Evolutionary conservation across 331 rosid species (phyloP).

Genomic region (Cydonia oblonga): DNA sequence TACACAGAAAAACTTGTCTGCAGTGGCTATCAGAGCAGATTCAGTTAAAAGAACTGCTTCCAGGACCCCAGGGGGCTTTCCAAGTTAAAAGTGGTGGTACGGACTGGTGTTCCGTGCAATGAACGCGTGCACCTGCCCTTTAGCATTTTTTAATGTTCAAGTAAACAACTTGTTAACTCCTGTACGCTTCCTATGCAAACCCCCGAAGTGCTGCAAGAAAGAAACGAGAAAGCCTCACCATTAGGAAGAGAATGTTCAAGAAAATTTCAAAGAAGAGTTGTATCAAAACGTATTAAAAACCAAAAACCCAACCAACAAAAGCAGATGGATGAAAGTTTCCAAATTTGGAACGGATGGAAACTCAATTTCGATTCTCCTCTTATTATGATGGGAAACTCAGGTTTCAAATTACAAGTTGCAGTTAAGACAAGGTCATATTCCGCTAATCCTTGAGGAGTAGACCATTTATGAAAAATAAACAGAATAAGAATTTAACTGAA

Average conservation of each 20-base stretch:
- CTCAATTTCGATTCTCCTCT: neutral
- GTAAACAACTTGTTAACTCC: neutral
- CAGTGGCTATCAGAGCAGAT: slow-evolving; percentile 34
- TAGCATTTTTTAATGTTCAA: neutral
- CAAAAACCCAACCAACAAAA: neutral
- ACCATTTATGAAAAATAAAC: neutral
- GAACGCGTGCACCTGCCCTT: slow-evolving; percentile 2
- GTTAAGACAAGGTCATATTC: neutral
- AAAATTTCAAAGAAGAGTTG: neutral
- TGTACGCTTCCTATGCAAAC: neutral
- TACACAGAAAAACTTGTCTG: slow-evolving; percentile 67
- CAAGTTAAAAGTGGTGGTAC: slow-evolving; percentile 13
- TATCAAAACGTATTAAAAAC: neutral
- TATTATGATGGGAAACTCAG: neutral
- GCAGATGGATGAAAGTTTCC: no score
- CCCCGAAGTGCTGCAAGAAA: slow-evolving; percentile 12
- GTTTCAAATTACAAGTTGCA: neutral
- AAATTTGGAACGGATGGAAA: neutral
- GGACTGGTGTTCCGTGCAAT: neutral
- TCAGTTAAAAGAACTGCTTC: slow-evolving; percentile 27
- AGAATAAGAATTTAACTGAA: neutral
- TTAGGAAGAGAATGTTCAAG: neutral
- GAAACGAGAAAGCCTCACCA: neutral
- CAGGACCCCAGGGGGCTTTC: slow-evolving; percentile 23
- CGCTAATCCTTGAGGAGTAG: neutral